These are phyloP conservation scores for Cyberlindnera saturnus DNA, from an alignment of 805 yeast species.

Conservation along the genomic window DNA sequence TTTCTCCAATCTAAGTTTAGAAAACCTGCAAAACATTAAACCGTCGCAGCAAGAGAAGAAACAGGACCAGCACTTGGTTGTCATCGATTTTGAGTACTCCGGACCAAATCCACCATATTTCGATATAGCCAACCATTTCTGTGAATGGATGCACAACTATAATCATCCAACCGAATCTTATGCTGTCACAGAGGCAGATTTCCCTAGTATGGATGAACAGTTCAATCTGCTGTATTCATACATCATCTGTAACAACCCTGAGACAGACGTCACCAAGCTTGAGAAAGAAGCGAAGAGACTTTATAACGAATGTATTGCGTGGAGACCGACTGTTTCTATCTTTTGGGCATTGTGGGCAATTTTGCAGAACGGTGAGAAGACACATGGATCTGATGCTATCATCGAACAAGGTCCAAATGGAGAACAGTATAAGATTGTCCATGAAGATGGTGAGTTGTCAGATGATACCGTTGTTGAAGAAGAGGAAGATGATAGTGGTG, in stretches of 20 bases:
- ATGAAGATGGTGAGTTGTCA: constrained; percentile 12
- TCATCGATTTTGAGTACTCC: constrained; percentile 93
- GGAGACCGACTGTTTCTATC: constrained; percentile 78
- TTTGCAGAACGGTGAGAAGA: constrained; percentile 55
- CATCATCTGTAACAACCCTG: constrained; percentile 10
- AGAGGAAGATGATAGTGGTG: constrained; percentile 24
- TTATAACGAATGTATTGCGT: constrained; percentile 58
- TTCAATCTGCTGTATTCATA: constrained; percentile 72
- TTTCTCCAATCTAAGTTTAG: constrained; percentile 20
- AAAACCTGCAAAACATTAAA: constrained; percentile 22
- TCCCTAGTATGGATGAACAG: constrained; percentile 66
- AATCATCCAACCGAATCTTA: constrained; percentile 40
- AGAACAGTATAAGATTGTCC: constrained; percentile 36
- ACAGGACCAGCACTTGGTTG: constrained; percentile 74
- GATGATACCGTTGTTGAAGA: constrained; percentile 25
- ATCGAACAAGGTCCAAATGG: constrained; percentile 52
- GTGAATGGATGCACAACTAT: constrained; percentile 97
- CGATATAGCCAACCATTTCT: constrained; percentile 89
- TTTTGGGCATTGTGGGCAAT: constrained; percentile 94
- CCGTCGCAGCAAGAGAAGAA: constrained; percentile 33
- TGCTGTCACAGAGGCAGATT: constrained; percentile 44
- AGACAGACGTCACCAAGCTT: constrained; percentile 23
- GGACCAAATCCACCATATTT: constrained; percentile 86
- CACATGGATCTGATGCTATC: constrained; percentile 16
- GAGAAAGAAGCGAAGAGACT: constrained; percentile 44